Evolutionary conservation across 139 green algal species (phyloP).

Genomic region (Asterochloris sp.): DNA sequence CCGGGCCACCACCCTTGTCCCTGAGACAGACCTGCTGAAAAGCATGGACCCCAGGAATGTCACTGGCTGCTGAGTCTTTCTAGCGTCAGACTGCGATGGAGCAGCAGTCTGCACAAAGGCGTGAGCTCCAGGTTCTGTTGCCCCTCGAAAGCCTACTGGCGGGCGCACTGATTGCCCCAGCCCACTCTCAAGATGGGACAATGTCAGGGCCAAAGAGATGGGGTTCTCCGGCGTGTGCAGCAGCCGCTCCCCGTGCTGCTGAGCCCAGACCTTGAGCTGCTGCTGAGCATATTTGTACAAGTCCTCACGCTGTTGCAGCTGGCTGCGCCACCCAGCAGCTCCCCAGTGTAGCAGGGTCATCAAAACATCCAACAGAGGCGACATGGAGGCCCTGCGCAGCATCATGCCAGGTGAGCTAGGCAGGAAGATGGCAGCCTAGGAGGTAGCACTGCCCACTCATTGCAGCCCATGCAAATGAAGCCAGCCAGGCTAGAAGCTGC

Average conservation of each 20-base stretch:
- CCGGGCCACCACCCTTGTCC: slow-evolving; percentile 69
- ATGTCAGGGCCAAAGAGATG: slow-evolving; percentile 84
- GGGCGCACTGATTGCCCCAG: background rate
- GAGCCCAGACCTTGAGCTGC: slow-evolving; percentile 40
- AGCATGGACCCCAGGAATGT: slow-evolving; percentile 84
- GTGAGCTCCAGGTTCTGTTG: background rate
- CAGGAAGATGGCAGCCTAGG: background rate
- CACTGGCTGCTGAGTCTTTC: background rate
- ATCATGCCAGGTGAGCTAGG: background rate
- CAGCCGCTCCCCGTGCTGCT: slow-evolving; percentile 58
- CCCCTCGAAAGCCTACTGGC: too few species aligned
- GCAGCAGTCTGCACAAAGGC: too few species aligned
- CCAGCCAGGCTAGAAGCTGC: too few species aligned
- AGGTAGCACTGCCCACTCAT: background rate
- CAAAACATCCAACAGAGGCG: slow-evolving; percentile 82
- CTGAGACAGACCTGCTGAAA: slow-evolving; percentile 72
- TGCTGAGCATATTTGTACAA: slow-evolving; percentile 36
- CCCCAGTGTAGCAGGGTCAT: slow-evolving; percentile 94
- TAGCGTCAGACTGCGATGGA: background rate
- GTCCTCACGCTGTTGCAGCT: slow-evolving; percentile 68
- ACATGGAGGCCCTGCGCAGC: slow-evolving; percentile 57
- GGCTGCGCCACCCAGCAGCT: slow-evolving; percentile 36
- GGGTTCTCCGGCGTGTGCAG: slow-evolving; percentile 84
- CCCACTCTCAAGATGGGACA: slow-evolving; percentile 39
- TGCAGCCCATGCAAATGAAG: too few species aligned